Percentiles rank a stretch among this genome's conserved stretches.
These are phyloP conservation scores for Penicillium psychrosexuale DNA, from an alignment of 2,329 filamentous ascomycete species.

Conservation along the genomic window DNA sequence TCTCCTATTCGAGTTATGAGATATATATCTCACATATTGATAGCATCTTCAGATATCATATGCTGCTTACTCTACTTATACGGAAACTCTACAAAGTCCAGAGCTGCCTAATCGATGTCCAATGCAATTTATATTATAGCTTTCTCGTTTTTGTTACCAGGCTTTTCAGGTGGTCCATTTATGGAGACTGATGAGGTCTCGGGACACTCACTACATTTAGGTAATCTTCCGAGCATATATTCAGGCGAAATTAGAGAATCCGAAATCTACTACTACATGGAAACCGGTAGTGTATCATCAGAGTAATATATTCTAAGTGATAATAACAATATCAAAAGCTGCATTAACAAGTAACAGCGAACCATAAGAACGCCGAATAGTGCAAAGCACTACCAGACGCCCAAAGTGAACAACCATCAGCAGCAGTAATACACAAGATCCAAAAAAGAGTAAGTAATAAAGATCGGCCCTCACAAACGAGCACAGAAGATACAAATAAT, in stretches of 20 bases:
- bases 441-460: background rate
- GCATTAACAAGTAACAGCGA: background rate
- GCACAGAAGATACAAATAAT: constrained; percentile 4
- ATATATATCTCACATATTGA: too few species aligned
- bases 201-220: too few species aligned
- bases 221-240: background rate
- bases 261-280: background rate
- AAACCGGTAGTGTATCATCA: background rate
- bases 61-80: too few species aligned
- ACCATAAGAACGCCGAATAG: background rate
- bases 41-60: too few species aligned
- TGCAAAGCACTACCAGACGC: background rate
- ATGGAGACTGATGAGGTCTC: too few species aligned
- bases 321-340: background rate
- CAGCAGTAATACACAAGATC: background rate
- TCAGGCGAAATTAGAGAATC: background rate
- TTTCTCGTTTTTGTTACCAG: too few species aligned
- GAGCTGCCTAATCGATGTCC: too few species aligned
- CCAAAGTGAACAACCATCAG: background rate
- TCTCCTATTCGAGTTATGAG: too few species aligned
- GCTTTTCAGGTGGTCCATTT: too few species aligned
- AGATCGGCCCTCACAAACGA: background rate
- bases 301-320: background rate
- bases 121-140: too few species aligned
- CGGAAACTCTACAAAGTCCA: too few species aligned